Evolutionary conservation across 2,329 filamentous ascomycete genomes (phyloP), one percentile per base, ranked within the genome.

Genomic region (Neofusicoccum parvum): DNA sequence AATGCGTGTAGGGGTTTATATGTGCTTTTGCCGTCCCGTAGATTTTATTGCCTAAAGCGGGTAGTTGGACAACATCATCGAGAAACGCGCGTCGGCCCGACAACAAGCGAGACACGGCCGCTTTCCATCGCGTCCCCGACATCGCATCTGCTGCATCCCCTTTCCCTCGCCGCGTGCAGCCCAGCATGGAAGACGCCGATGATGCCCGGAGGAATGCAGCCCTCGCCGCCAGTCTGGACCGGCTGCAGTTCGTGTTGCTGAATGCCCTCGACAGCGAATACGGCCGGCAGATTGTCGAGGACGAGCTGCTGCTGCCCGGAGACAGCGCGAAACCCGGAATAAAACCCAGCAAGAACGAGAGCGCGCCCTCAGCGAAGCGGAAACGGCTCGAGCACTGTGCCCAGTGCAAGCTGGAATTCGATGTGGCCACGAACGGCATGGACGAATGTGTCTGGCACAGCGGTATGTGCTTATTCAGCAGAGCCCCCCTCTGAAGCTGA

Each of bases 361-460:
- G 6, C 5, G 27, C n/a, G 49, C 5, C 37, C 10, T 11, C 37
- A 9, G 32, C 12, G 23, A 65, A 58, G 41, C 51, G 41, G 32
- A 14, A 56, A 15, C 32, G 39, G 5, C 34, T 49, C 10, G 50
- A 54, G 20, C 20, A 7, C 11, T 59, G 62, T 32, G 27, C 34
- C 3, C 50, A 54, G 20, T 64, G 62, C n/a, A 10, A 37, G 1
- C 11, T 39, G 6, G 62, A 64, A 20, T 64, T 37, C 36, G 51
- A 59, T 23, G 14, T 32, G n/a, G 32, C 41, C 4, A 7, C 32
- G 2, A 65, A 58, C 17, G n/a, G 15, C 7, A 3, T 17, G 9
- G 51, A 51, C 5, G 62, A 17, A 5, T 65, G 62, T 43, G 27
- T 49, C 14, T 65, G 32, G 32, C 62, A 65, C 17, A 32, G 12